Percentiles rank a stretch among this genome's conserved stretches.
phyloP scores from a whole-genome alignment of 352 stramenopile species.

The Phytophthora citricola region DNA sequence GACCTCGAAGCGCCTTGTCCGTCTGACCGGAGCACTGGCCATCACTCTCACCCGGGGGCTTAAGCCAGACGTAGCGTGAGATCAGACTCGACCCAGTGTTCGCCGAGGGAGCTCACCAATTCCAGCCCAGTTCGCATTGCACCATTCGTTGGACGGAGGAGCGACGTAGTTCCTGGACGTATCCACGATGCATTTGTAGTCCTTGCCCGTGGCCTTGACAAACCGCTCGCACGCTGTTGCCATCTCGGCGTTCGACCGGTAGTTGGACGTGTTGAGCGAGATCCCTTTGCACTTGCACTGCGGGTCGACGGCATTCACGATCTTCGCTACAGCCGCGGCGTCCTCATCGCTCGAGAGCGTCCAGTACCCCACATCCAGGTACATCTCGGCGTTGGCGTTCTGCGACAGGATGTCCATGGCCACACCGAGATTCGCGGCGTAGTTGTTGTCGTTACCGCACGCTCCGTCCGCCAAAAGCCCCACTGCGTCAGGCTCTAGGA shows the following conservation, averaged over 20 bases:
- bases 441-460: slow-evolving; percentile 49
- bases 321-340: slow-evolving; percentile 32
- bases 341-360: slow-evolving; percentile 39
- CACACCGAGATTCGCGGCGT: slow-evolving; percentile 51
- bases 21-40: slow-evolving; percentile 42
- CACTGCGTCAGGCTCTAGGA: slow-evolving; percentile 68
- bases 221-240: slow-evolving; percentile 36
- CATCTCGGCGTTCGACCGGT: slow-evolving; percentile 49
- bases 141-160: slow-evolving; percentile 42
- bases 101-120: slow-evolving; percentile 43
- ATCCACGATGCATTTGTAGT: slow-evolving; percentile 57
- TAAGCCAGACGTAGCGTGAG: slow-evolving; percentile 52
- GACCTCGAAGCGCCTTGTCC: slow-evolving; percentile 41
- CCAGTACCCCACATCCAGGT: slow-evolving; percentile 71
- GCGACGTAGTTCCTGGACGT: slow-evolving; percentile 44
- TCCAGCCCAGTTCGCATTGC: slow-evolving; percentile 44
- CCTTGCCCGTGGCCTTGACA: slow-evolving; percentile 26
- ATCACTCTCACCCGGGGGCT: slow-evolving; percentile 57
- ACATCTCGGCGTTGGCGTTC: slow-evolving; percentile 64
- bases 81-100: slow-evolving; percentile 41
- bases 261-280: slow-evolving; percentile 68
- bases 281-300: slow-evolving; percentile 47
- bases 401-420: slow-evolving; percentile 54
- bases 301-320: slow-evolving; percentile 40
- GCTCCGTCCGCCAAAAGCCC: slow-evolving; percentile 47